Evolutionary conservation across 225 moss, liverwort and hornwort species (phyloP).

Genomic region (Polytrichum commune): DNA sequence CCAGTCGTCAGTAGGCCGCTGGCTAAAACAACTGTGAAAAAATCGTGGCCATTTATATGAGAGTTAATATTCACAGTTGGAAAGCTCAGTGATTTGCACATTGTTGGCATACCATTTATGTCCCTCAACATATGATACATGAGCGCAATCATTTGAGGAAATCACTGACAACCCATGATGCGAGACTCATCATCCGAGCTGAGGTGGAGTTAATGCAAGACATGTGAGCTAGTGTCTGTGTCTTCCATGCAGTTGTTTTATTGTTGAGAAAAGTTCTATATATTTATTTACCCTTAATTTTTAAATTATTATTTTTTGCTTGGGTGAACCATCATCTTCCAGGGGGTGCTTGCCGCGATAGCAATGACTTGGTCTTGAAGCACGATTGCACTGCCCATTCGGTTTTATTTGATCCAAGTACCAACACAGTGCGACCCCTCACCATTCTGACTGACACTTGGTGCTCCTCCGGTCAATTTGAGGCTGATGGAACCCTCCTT

Average conservation of each 20-base stretch:
- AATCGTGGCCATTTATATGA: too few species aligned
- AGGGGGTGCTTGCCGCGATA: conserved; percentile 53
- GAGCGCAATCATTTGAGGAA: too few species aligned
- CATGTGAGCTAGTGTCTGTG: too few species aligned
- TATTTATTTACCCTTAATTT: not conserved
- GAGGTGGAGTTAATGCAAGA: too few species aligned
- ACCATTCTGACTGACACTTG: conserved; percentile 48
- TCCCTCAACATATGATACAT: too few species aligned
- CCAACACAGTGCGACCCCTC: conserved; percentile 42
- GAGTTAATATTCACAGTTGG: too few species aligned
- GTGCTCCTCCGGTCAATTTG: conserved; percentile 59
- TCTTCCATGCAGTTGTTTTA: not conserved
- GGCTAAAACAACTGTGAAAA: too few species aligned
- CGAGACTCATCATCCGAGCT: too few species aligned
- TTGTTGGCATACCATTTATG: too few species aligned
- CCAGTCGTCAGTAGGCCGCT: too few species aligned
- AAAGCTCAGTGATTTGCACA: too few species aligned
- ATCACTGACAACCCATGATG: too few species aligned
- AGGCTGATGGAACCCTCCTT: conserved; percentile 44
- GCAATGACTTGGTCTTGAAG: conserved; percentile 41
- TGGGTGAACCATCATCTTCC: conserved; percentile 11
- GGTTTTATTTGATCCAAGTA: conserved; percentile 38
- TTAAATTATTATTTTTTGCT: not conserved
- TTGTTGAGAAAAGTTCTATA: not conserved
- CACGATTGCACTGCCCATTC: conserved; percentile 64